Base-by-base conservation (phyloP, 805 yeast genomes). In the Torulaspora quercuum region DNA sequence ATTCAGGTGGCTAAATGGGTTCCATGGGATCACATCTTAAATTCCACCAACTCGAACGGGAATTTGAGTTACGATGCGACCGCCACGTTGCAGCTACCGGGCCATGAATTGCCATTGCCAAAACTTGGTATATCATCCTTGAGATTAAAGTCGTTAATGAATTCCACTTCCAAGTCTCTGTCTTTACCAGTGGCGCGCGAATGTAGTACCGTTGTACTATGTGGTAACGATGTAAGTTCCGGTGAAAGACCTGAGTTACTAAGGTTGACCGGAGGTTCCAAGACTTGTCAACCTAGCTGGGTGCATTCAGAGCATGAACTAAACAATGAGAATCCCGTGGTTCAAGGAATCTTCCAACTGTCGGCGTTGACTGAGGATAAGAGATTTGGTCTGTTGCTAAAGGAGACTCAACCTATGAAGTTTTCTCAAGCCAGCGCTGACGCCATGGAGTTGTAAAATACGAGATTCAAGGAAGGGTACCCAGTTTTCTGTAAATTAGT, bases 221-320 rank as follows among this genome's bases (percentile, higher is more conserved):
- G 76, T 33, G 68, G 66, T 25, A 61, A 63, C 16, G 68, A 65
- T 34, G 54, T 61, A 7, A 59, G 67, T 41, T 53, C 59, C 25
- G 53, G 61, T 40, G 67, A 67, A 32, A 64, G 53, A 41, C 67
- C 69, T 28, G 92, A 84, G 59, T 66, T 83, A 11, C 61, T 89
- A 39, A 75, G 95, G 58, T 70, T 90, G 46, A 76, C 90, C 17
- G 97, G 97, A 30, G 95, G 95, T 31, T 60, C 68, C 24, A 70
- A 72, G 50, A 70, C 80, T 16, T 72, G 79, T 35, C 72, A 74
- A 42, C 89, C 96, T 50, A 76, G 86, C 49, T 92, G 95, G 92
- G 82, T 84, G 28, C 96, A 89, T 58, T 85, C 95, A 17, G 67
- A 74, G 26, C 79, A 69, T 64, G 80, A 80, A 60, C 63, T 90